Base-by-base conservation (phyloP, 371 early-diverging fungal species). In the Rhizopus sp. region DNA sequence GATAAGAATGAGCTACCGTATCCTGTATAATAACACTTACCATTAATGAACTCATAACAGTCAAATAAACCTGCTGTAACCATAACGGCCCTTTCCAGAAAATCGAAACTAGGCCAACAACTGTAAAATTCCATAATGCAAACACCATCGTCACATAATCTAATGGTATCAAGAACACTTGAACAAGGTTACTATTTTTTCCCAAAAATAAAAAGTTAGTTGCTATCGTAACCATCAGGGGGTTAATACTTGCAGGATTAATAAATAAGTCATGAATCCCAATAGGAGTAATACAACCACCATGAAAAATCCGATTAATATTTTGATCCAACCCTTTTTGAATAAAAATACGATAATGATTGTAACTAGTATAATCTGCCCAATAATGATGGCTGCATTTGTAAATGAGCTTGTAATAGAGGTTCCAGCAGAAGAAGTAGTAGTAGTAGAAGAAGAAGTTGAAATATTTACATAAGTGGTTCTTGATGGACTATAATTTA, bases 11-110 rank as follows among this genome's bases (percentile, higher is more conserved):
- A 7, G 16, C 9, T 9, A 9, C 7, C 16, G 15, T 16, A 13
- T 0, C 7, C 7, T 16, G 44, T 16, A 13, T 7, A 44, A 44
- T 16, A 7, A 23, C 0, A 33, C 60, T 55, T 66, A 85, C 88
- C 94, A 93, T 93, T 63, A 91, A 70, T 45, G 87, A 86, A 52
- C 87, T 85, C 88, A 94, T 90, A 49, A 92, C 57, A 0, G 92
- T 89, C 41, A 94, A 64, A 70, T 93, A 94, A 3, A 68, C 62
- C 64, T 94, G 93, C 64, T 92, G 90, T 15, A 92, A 59, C 76
- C 83, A 78, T 48, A 89, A 61, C 0, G 94, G 93, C 0, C 91
- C 91, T 60, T 87, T 86, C 87, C 89, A 91, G 65, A 94, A 93
- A 8, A 93, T 87, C n/a, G 84, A 78, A 6, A 87, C 66, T 17